Percentiles rank a stretch among this genome's conserved stretches.
phyloP scores from a whole-genome alignment of 2,329 filamentous ascomycete genomes.

The Trichoderma afroharzianum region DNA sequence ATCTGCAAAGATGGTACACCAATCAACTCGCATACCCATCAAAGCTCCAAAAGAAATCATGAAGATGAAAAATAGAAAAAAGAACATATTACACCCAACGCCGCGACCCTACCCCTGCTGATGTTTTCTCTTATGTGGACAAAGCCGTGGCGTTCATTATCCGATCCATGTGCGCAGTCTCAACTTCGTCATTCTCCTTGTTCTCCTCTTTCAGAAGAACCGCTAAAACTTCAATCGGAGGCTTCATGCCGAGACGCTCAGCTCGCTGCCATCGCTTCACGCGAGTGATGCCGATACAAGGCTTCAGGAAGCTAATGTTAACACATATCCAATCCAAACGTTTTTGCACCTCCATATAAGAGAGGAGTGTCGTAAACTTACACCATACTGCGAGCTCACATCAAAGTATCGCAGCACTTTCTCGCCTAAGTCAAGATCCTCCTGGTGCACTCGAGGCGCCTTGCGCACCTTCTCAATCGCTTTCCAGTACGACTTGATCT shows the following conservation, averaged over 20 bases:
- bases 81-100: constrained; percentile 12
- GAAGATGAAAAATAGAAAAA: neutral
- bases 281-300: constrained; percentile 80
- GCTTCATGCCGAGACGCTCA: constrained; percentile 74
- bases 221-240: constrained; percentile 85
- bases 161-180: constrained; percentile 73
- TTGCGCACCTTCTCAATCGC: constrained; percentile 64
- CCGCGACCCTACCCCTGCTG: constrained; percentile 12
- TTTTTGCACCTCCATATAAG: neutral
- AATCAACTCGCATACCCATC: neutral
- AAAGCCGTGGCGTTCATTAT: constrained; percentile 50
- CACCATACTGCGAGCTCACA: constrained; percentile 84
- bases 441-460: constrained; percentile 73
- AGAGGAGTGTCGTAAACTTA: constrained; percentile 49
- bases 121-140: constrained; percentile 28
- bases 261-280: constrained; percentile 86
- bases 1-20: constrained; percentile 4
- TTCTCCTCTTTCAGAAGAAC: constrained; percentile 72
- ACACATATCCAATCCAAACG: neutral
- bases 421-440: constrained; percentile 67
- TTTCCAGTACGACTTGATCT: constrained; percentile 76
- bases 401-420: constrained; percentile 92
- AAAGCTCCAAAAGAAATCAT: neutral
- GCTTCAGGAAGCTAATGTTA: constrained; percentile 47
- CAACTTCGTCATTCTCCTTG: constrained; percentile 48